Base-by-base conservation (phyloP, 1,284 basidiomycete genomes). In the Ustilago shanxiensis region DNA sequence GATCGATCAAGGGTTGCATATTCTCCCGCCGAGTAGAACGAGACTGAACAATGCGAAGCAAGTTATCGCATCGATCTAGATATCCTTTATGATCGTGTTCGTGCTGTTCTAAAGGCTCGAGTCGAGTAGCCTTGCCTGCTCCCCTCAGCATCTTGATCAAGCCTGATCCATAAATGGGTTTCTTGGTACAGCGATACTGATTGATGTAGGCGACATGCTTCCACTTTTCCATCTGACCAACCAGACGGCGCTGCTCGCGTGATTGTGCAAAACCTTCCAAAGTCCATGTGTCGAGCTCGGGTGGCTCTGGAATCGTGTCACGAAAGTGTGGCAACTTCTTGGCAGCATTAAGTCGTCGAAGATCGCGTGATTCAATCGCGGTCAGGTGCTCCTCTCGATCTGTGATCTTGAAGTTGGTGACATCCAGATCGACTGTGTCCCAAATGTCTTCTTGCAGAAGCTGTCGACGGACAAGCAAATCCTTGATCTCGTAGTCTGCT, bases 401-500 rank as follows among this genome's bases (percentile, higher is more conserved):
- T 18, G 92, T 88, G 68, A 95, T 91, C 3, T 87, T 55, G 41
- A 95, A 86, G 24, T 92, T 91, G 31, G 94, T 87, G 10, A 91
- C 80, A 62, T 90, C 90, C 35, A 95, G 87, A 77, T 92, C 89
- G 44, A 93, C 83, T 11, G 75, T 80, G 84, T 89, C 67, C 86
- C 79, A 74, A 7, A 88, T 89, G 35, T 89, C 86, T 10, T 89
- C 87, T 9, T 86, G 82, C 11, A 94, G 80, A 20, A 95, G 87
- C 35, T 90, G 88, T 39, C 92, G 90, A 24, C 95, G 90, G 16
- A 95, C 87, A n/a, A 98, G 89, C 7, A 98, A 86, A 62, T 96
- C 95, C 84, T 92, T 91, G 87, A 95, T 93, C 87, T 95, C 93
- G 83, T 91, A 98, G 72, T 93, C 92, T 18, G 92, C 91, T 22